phyloP scores from a whole-genome alignment of 441 rosid genomes.

The Adansonia madagascariensis region DNA sequence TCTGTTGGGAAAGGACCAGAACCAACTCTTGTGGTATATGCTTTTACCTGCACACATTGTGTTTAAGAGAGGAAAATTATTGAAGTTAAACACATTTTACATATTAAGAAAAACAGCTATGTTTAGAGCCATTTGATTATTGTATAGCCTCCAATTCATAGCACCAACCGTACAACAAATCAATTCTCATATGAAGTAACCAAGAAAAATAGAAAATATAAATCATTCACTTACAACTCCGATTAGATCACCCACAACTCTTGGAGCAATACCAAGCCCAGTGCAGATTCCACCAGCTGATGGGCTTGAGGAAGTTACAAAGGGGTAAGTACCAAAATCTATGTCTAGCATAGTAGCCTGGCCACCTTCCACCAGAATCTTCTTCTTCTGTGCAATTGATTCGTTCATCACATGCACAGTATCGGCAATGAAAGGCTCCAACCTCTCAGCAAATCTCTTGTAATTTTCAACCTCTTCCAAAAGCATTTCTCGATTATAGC shows the following conservation, averaged over 20 bases:
- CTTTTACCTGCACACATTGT: slow-evolving; percentile 67
- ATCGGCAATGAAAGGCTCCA: slow-evolving; percentile 85
- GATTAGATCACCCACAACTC: slow-evolving; percentile 84
- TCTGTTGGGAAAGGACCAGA: slow-evolving; percentile 98
- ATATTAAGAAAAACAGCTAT: neutral
- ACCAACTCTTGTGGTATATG: slow-evolving; percentile 95
- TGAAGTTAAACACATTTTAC: neutral
- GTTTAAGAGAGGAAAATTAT: slow-evolving; percentile 11
- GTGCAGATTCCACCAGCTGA: slow-evolving; percentile 96
- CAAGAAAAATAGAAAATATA: slow-evolving; percentile 13
- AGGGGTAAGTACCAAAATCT: slow-evolving; percentile 96
- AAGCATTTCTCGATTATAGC: slow-evolving; percentile 73
- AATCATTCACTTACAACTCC: slow-evolving; percentile 72
- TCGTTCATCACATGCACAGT: slow-evolving; percentile 86
- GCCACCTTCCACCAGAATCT: slow-evolving; percentile 93
- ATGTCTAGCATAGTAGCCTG: slow-evolving; percentile 98
- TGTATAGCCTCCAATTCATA: neutral
- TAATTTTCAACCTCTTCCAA: slow-evolving; percentile 80
- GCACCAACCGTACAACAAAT: slow-evolving; percentile 10
- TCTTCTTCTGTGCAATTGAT: slow-evolving; percentile 69
- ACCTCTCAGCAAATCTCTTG: slow-evolving; percentile 87
- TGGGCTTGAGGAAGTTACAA: slow-evolving; percentile 95
- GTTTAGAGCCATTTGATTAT: neutral
- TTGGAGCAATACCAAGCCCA: slow-evolving; percentile 94
- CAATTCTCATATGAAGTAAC: neutral